Evolutionary conservation across 225 moss, liverwort and hornwort species (phyloP), one percentile per base, ranked within the genome.

Genomic region (Pseudoscleropodium purum): DNA sequence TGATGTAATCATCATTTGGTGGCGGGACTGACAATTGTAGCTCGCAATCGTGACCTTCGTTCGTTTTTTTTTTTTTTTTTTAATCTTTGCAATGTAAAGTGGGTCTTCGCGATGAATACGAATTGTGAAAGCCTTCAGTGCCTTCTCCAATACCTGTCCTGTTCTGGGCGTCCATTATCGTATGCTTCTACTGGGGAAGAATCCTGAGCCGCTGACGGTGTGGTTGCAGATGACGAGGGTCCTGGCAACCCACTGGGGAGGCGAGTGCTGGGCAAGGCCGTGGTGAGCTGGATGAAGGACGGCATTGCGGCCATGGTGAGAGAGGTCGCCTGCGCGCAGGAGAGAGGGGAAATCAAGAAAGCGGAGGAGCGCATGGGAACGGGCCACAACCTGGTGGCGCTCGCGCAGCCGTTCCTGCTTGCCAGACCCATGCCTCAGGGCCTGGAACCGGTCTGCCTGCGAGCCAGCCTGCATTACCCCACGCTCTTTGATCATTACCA

Each of bases 401-500:
- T 97, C 41, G 97, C 95, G 45, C 97, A 97, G 90, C 96, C 98
- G 13, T 96, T 94, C 89, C 91, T 99, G 67, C 91, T 96, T 36
- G 95, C 94, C 62, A 95, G 90, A 79, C 95, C 97, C 54, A 97
- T 99, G 97, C 98, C 98, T 45, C 89, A 94, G n/a, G 96, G 96
- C 80, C 88, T 91, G 80, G 96, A 99, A 78, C 90, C 95, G 20
- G 85, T 96, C 33, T 99, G 97, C 82, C 83, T 97, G 19, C 95
- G 94, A 89, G 97, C 97, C 54, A 99, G 98, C 88, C 92, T 94
- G 37, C 98, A 99, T 75, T 99, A 96, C 68, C 96, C 97, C 26
- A 97, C 98, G 75, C 81, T 99, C 86, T 94, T 97, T 74, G 98
- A 99, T 84, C 96, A 99, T 54, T 97, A 96, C 68, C 98, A 99